These are phyloP conservation scores for Silene uniflora DNA, from an alignment of 148 eudicot genomes.

Conservation along the genomic window DNA sequence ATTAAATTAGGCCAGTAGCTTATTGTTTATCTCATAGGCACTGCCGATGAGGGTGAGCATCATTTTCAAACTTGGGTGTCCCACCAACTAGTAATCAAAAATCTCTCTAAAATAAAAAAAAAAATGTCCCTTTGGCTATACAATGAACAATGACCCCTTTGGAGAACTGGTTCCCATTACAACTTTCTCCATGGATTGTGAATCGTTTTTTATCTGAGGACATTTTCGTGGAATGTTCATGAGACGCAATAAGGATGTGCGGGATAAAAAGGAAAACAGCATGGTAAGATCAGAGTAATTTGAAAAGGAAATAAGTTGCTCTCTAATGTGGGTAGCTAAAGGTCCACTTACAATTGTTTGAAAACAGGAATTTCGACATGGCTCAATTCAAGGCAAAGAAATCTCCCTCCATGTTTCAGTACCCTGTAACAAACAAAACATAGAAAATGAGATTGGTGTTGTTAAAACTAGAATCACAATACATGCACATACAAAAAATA, in stretches of 20 bases:
- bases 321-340: background rate
- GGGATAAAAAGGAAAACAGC: background rate
- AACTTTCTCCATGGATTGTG: background rate
- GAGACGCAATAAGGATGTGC: background rate
- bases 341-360: conserved; percentile 54
- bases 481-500: background rate
- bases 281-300: background rate
- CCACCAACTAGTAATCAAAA: background rate
- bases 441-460: conserved; percentile 12
- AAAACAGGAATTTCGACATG: conserved; percentile 77
- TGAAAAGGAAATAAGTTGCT: background rate
- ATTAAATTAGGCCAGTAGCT: no score
- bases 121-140: background rate
- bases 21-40: no score
- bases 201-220: background rate
- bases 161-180: background rate
- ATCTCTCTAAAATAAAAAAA: background rate
- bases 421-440: conserved; percentile 52
- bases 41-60: no score
- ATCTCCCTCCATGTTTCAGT: conserved; percentile 84
- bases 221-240: background rate
- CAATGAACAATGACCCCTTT: background rate
- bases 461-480: background rate
- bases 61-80: background rate
- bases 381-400: conserved; percentile 97